These are phyloP conservation scores for Cryptosporidium ubiquitum DNA, from an alignment of 169 alveolate genomes.

Conservation along the genomic window DNA sequence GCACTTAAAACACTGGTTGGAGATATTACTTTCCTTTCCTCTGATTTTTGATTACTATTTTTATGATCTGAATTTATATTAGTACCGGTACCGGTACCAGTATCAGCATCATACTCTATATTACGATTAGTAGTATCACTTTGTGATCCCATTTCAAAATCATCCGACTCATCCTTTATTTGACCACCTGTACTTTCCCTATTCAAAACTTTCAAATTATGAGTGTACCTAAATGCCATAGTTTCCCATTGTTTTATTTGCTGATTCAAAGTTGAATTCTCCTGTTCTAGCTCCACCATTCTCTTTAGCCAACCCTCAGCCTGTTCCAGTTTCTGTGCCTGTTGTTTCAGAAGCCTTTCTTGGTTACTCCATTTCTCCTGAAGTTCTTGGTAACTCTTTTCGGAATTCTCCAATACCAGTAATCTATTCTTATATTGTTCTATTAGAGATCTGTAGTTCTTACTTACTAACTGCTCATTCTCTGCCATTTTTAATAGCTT, in stretches of 20 bases:
- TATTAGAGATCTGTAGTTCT: conserved; percentile 57
- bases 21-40: neutral
- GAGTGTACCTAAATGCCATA: conserved; percentile 66
- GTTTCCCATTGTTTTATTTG: conserved; percentile 71
- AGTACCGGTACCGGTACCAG: neutral
- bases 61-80: neutral
- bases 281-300: conserved; percentile 61
- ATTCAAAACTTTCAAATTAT: conserved; percentile 38
- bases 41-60: neutral
- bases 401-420: conserved; percentile 24
- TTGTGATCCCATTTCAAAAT: neutral
- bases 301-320: conserved; percentile 67
- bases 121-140: neutral
- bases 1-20: conserved; percentile 72
- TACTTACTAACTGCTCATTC: conserved; percentile 64
- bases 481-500: conserved; percentile 72
- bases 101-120: neutral
- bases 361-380: conserved; percentile 59
- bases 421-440: conserved; percentile 69
- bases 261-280: conserved; percentile 31
- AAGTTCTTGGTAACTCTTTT: conserved; percentile 39
- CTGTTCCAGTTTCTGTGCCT: conserved; percentile 24
- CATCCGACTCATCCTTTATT: conserved; percentile 12
- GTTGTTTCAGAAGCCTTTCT: conserved; percentile 41
- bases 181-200: neutral